Evolutionary conservation across 352 stramenopile species (phyloP), one percentile per base, ranked within the genome.

Genomic region (Lagenidium sp.): DNA sequence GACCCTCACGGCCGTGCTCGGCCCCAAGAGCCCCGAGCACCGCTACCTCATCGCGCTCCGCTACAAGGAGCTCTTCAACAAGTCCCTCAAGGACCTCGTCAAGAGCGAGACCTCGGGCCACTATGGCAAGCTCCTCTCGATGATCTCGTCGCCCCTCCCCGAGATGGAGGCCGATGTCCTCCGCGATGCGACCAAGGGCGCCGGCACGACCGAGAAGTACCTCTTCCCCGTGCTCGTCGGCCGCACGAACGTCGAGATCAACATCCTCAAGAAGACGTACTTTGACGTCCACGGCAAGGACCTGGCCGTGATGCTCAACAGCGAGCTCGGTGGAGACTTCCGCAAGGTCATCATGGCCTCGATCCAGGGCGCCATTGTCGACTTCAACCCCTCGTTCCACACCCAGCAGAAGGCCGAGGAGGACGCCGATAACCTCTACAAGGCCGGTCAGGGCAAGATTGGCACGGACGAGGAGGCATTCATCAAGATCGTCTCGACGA

Each of bases 241-340:
- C 22, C 68, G 77, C 47, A 85, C 77, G 2, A 83, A 85, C 49
- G 55, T 55, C 8, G 77, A 90, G 50, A 68, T 90, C 36, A 59
- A 59, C 49, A 85, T 90, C 49, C 65, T 90, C 38, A 87, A 87
- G 60, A 83, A 85, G 58, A 81, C 77, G 0, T 90, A 70, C 59
- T 87, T 73, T 42, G 66, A 83, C 25, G 38, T 81, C 35, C 65
- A 70, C 59, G 52, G 55, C 39, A 58, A 81, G 31, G 77, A 90
- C 35, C 48, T 90, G 36, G 64, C 63, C 24, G 68, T 77, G 25
- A 56, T 62, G 24, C 50, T 87, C 44, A 60, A 82, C 46, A 55
- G 53, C 35, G 77, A 90, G 25, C 55, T 90, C 10, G 53, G 69
- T 21, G 77, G 77, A 19, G 77, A 90, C 57, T 67, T 87, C 40